Conservation (phyloP, 2,329 filamentous ascomycete species). For the Aspergillus intermedius region DNA sequence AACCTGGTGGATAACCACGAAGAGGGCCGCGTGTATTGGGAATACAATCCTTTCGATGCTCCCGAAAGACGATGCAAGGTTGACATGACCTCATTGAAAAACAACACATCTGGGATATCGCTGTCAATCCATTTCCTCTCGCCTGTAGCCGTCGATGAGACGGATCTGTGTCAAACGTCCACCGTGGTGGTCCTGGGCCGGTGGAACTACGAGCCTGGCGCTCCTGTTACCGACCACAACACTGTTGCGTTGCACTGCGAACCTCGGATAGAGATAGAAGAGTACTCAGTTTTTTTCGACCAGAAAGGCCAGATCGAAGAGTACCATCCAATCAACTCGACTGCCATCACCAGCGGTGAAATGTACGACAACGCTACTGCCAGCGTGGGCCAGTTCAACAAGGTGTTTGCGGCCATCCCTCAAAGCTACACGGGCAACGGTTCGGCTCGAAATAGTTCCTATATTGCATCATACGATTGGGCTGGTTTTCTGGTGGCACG, state of each 20-base stretch:
- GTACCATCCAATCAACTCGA: conserved; percentile 12
- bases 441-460: conserved; percentile 15
- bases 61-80: conserved; percentile 19
- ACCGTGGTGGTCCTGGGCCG: conserved; percentile 27
- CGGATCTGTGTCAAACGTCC: conserved; percentile 25
- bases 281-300: conserved; percentile 23
- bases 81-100: conserved; percentile 18
- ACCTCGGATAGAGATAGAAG: conserved; percentile 17
- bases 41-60: conserved; percentile 19
- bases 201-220: conserved; percentile 25
- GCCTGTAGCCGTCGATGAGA: conserved; percentile 13
- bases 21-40: conserved; percentile 17
- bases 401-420: conserved; percentile 29
- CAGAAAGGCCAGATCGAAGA: conserved; percentile 21
- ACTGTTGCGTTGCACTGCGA: conserved; percentile 29
- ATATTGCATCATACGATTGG: conserved; percentile 29
- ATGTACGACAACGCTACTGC: conserved; percentile 30
- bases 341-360: conserved; percentile 14
- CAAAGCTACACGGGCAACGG: conserved; percentile 25
- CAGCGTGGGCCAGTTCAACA: conserved; percentile 31
- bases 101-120: conserved; percentile 17
- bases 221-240: conserved; percentile 18
- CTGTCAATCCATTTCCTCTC: conserved; percentile 31
- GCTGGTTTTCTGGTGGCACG: conserved; percentile 29
- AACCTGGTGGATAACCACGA: conserved; percentile 10